Conservation (phyloP, 345 rosid genomes). For the Cardamine chenopodiifolia region DNA sequence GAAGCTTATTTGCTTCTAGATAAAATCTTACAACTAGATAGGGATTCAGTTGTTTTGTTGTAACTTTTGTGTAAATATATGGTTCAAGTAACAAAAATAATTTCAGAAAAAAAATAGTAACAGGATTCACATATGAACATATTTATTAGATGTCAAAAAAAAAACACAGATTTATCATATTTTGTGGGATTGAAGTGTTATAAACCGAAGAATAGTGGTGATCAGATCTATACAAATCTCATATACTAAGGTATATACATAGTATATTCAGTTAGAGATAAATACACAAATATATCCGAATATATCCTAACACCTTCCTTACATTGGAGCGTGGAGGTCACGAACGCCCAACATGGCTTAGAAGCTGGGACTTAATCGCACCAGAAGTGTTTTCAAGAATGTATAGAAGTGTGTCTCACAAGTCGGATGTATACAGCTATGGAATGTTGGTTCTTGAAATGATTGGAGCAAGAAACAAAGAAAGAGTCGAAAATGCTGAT, state of each 20-base stretch:
- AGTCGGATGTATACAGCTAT: slow-evolving; percentile 52
- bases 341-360: too few species aligned
- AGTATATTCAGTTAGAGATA: too few species aligned
- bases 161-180: too few species aligned
- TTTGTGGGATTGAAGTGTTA: too few species aligned
- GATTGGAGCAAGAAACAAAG: slow-evolving; percentile 43
- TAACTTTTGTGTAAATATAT: not conserved
- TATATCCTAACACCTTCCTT: too few species aligned
- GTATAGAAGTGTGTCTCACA: slow-evolving; percentile 47
- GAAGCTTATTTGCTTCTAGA: not conserved
- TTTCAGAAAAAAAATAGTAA: not conserved
- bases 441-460: slow-evolving; percentile 57
- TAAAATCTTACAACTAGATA: not conserved
- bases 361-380: too few species aligned
- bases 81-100: not conserved
- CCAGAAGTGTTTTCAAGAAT: slow-evolving; percentile 46
- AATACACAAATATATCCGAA: too few species aligned
- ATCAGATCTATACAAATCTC: too few species aligned
- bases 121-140: not conserved
- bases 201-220: too few species aligned
- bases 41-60: not conserved
- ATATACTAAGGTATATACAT: too few species aligned
- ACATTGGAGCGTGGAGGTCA: too few species aligned
- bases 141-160: too few species aligned
- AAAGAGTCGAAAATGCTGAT: not conserved